Evolutionary conservation across 225 moss, liverwort and hornwort species (phyloP), one percentile per base, ranked within the genome.

Genomic region (Rhytidiadelphus loreus): DNA sequence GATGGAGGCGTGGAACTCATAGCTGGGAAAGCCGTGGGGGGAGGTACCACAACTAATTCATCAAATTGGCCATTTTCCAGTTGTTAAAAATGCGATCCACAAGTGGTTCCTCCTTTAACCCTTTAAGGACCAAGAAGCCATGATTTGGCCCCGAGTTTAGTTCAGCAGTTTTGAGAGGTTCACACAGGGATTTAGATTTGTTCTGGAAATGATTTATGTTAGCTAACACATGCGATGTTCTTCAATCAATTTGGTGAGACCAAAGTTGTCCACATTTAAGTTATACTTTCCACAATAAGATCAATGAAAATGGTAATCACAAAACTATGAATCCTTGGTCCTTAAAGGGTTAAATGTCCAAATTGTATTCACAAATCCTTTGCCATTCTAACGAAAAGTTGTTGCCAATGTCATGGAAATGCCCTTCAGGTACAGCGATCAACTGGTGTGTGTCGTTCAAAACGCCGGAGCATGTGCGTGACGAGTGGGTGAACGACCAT

Each of bases 401-500:
- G 41, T 23, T 70, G 82, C 63, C 48, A 37, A 63, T 61, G 58
- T 80, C 58, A 29, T 80, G 58, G 41, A 58, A 79, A 41, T 74
- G 48, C 15, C 14, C 21, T 56, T 48, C 81, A 87, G 87, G 98
- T 25, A 95, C 97, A 6, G 85, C 93, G 8, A 44, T 97, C 15
- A 98, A 98, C 63, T 98, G 98, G 98, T 90, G 91, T 16, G 97
- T 95, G 22, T 92, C 96, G 55, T 90, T 98, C 87, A 94, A 91
- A 70, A 98, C 98, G 29, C 98, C 98, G 7, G 86, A 94, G 26
- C 87, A 96, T 52, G 98, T 98, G 44, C 91, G 94, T 43, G 61
- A 65, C 62, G 98, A 98, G 87, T 98, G 98, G 98, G 94, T 84
- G 11, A n/a, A 91, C 7, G 88, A 92, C 19, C 85, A 92, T 26